These are phyloP conservation scores for Citrus cavaleriei DNA, from an alignment of 345 rosid genomes.

Conservation along the genomic window DNA sequence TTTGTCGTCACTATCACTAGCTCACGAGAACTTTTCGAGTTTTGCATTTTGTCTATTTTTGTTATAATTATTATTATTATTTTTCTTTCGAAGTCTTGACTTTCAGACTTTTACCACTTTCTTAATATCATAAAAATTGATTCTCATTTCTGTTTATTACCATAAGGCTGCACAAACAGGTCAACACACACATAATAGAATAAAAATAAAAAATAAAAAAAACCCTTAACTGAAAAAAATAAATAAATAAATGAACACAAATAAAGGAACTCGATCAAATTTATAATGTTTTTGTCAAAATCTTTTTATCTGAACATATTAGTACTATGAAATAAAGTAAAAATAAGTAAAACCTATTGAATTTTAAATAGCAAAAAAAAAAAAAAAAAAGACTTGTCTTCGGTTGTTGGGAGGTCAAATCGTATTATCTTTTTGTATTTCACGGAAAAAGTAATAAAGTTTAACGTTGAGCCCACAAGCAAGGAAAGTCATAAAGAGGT, in stretches of 20 bases:
- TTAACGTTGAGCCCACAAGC: not conserved
- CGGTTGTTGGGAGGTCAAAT: constrained; percentile 16
- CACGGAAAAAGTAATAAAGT: not conserved
- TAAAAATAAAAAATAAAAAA: not conserved
- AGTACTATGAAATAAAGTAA: no score
- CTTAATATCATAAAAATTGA: not conserved
- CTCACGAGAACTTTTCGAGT: constrained; percentile 25
- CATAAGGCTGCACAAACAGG: not conserved
- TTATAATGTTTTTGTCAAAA: no score
- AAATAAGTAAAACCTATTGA: not conserved
- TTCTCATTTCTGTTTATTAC: not conserved
- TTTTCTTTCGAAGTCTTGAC: not conserved
- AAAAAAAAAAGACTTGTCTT: not conserved
- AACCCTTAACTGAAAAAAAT: no score
- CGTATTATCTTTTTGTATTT: not conserved
- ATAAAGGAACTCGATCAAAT: no score
- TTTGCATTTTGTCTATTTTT: not conserved
- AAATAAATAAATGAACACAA: no score
- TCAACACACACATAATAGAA: not conserved
- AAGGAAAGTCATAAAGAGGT: not conserved
- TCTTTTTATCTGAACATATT: no score
- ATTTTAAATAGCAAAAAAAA: no score
- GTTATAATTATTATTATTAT: not conserved
- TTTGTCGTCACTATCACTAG: constrained; percentile 1
- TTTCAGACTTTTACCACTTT: not conserved